These are phyloP conservation scores for Wolfiporia cocos DNA, from an alignment of 1,284 basidiomycete genomes.

Conservation along the genomic window DNA sequence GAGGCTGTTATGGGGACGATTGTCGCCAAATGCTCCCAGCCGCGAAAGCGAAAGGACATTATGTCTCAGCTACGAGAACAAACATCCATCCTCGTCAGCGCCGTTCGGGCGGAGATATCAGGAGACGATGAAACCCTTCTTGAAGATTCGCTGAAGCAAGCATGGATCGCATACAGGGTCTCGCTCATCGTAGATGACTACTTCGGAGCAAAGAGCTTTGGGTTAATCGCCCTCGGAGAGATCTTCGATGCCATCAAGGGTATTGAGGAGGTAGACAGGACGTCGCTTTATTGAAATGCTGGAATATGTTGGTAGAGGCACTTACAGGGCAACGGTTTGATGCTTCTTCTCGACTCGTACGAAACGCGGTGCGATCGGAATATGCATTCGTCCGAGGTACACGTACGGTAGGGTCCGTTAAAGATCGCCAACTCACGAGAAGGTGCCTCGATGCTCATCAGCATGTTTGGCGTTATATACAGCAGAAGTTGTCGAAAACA, in stretches of 20 bases:
- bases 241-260: slow-evolving; percentile 39
- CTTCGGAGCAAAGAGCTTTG: slow-evolving; percentile 57
- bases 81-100: slow-evolving; percentile 43
- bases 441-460: too few species aligned
- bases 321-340: too few species aligned
- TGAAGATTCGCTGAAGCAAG: slow-evolving; percentile 34
- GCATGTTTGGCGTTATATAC: too few species aligned
- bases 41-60: slow-evolving; percentile 43
- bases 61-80: slow-evolving; percentile 50
- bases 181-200: slow-evolving; percentile 28
- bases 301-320: too few species aligned
- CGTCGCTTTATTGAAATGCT: background rate
- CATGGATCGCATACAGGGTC: slow-evolving; percentile 49
- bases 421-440: too few species aligned
- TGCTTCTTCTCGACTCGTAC: too few species aligned
- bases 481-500: too few species aligned
- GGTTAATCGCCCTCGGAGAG: slow-evolving; percentile 50
- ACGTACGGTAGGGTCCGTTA: too few species aligned
- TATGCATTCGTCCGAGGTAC: too few species aligned
- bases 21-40: slow-evolving; percentile 50
- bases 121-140: slow-evolving; percentile 36
- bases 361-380: too few species aligned
- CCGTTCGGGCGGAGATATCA: slow-evolving; percentile 38
- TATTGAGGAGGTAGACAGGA: slow-evolving; percentile 26
- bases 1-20: slow-evolving; percentile 61